These are phyloP conservation scores for Podila verticillata DNA, from an alignment of 192 early-diverging fungal species.

Conservation along the genomic window DNA sequence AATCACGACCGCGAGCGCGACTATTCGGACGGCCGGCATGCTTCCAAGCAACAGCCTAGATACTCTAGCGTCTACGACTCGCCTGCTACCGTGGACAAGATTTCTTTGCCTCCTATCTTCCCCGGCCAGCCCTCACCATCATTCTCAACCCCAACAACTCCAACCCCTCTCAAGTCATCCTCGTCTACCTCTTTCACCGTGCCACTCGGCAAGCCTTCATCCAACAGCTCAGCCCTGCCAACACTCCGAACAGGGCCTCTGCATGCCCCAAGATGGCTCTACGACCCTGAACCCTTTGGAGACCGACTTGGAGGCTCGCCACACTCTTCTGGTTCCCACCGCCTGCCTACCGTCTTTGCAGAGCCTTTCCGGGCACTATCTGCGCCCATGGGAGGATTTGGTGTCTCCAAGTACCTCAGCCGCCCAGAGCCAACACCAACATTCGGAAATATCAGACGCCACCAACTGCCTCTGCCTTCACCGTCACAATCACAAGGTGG, in stretches of 20 bases:
- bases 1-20: neutral
- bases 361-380: conserved; percentile 39
- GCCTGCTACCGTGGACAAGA: conserved; percentile 1
- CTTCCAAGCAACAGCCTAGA: neutral
- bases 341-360: conserved; percentile 37
- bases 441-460: conserved; percentile 23
- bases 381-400: conserved; percentile 49
- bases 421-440: conserved; percentile 20
- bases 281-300: conserved; percentile 41
- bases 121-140: conserved; percentile 30
- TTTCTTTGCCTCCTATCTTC: conserved; percentile 40
- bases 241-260: conserved; percentile 38
- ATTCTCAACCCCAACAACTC: neutral
- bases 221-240: conserved; percentile 25
- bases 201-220: conserved; percentile 25
- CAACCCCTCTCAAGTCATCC: neutral
- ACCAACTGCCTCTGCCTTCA: conserved; percentile 37
- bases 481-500: conserved; percentile 1
- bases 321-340: conserved; percentile 15
- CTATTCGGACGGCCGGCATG: neutral
- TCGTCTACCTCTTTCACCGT: conserved; percentile 28
- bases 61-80: conserved; percentile 1
- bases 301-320: conserved; percentile 27
- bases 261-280: conserved; percentile 39
- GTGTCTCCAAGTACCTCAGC: conserved; percentile 44